Evolutionary conservation across 495 filamentous ascomycete species (phyloP), one percentile per base, ranked within the genome.

Genomic region (Aspergillus kassunensis): DNA sequence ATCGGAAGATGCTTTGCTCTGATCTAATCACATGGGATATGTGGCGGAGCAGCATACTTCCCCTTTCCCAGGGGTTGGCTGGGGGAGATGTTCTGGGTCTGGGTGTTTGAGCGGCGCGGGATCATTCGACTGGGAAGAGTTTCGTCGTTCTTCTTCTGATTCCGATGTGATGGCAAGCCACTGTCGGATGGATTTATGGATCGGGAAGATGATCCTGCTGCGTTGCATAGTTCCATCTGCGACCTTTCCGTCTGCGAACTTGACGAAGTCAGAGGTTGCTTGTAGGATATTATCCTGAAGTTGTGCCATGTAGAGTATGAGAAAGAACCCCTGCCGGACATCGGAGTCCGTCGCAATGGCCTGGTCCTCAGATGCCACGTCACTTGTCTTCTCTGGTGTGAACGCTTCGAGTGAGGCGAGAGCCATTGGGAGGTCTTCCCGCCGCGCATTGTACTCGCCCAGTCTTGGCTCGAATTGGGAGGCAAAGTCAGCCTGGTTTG

Each of bases 71-170:
- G 1, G 64, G 40, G 29, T 77, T 88, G 12, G 68, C 64, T 0
- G 88, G 81, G 1, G 82, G 81, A 90, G 74, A 64, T 90, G 87
- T 53, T 92, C 88, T 0, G 87, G 88, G 52, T 92, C 83, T 51
- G 65, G 64, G 20, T 65, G 56, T 9, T 50, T 47, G 30, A 43
- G 40, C 1, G 30, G 27, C 20, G 31, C 34, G 16, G 18, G 40
- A 24, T 49, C 34, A 0, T 49, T 60, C 52, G 9, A 55, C 59
- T 31, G 55, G 53, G 62, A 66, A 0, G 62, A 62, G 9, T 55
- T 44, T 35, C 62, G 49, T 16, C 52, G 57, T n/a, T 35, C 4
- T 25, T 18, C 9, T 58, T 43, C 10, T 59, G 25, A 59, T 21
- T 58, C 50, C 1, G 44, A 37, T 11, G 49, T 49, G 6, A 65